Base-by-base conservation (phyloP, 805 yeast species). In the Yarrowia sp. region DNA sequence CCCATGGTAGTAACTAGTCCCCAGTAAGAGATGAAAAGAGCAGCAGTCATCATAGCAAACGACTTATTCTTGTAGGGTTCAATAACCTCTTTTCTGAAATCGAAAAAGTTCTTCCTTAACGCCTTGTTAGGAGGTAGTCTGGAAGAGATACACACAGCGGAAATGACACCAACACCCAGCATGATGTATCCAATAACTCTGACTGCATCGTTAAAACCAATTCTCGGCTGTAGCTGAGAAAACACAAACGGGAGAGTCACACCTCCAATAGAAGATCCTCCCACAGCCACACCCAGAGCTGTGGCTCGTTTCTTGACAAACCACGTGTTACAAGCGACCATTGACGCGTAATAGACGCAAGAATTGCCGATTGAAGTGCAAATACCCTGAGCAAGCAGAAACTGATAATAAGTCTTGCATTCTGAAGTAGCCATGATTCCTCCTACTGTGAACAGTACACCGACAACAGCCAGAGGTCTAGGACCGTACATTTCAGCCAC, bases 191-290 rank as follows among this genome's bases (percentile, higher is more conserved):
- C 81, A 62, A 86, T 72, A 5, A 81, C 77, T 44, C 90, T 74
- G 64, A 85, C 80, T 0, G 89, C 79, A 87, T 89, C 86, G 1
- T 76, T 79, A 71, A 78, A 87, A 1, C 90, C 89, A 15, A 82
- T 73, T 13, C 72, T 70, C 1, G 75, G 72, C 67, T 82, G 81
- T 50, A 84, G 72, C 10, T 77, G 71, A 65, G 81, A 76, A 65
- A 86, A 74, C 71, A 84, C 74, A 43, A 86, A 73, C 0, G 91
- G 89, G 70, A 84, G 82, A 6, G 85, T 70, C 7, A 85, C 78
- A 8, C 91, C 92, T 1, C 90, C 91, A 8, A 85, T 73, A 2
- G 88, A 83, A 0, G 89, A 89, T 1, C 90, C 91, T 8, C 84
- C 74, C 65, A 86, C 84, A 2, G 87, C 86, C 2, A 86, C 68